Conservation (phyloP, 805 yeast genomes). For the Wickerhamomyces bisporus region DNA sequence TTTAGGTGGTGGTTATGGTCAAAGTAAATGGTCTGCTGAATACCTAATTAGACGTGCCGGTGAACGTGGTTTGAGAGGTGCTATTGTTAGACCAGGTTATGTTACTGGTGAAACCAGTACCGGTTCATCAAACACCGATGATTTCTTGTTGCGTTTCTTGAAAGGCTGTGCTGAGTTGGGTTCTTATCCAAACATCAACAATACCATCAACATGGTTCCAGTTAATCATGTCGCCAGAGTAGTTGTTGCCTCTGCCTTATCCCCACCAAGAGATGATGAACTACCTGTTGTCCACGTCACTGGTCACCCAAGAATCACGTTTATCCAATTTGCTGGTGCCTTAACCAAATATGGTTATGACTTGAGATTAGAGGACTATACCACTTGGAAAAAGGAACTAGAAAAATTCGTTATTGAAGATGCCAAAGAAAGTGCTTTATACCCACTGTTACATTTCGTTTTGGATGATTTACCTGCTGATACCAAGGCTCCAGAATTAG, state of each 20-base stretch:
- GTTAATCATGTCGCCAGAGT: slow-evolving; percentile 97
- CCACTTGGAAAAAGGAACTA: slow-evolving; percentile 70
- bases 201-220: slow-evolving; percentile 93
- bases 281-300: slow-evolving; percentile 91
- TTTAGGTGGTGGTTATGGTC: slow-evolving; percentile 92
- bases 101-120: slow-evolving; percentile 80
- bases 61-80: slow-evolving; percentile 77
- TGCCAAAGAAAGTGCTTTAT: slow-evolving; percentile 77
- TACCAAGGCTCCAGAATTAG: slow-evolving; percentile 93
- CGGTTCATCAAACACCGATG: slow-evolving; percentile 95
- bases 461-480: slow-evolving; percentile 86
- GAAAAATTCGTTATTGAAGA: slow-evolving; percentile 75
- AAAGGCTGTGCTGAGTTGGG: slow-evolving; percentile 93
- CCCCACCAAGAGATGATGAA: slow-evolving; percentile 53
- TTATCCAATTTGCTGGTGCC: slow-evolving; percentile 67
- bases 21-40: slow-evolving; percentile 97
- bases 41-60: slow-evolving; percentile 86
- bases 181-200: slow-evolving; percentile 74
- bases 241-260: slow-evolving; percentile 75
- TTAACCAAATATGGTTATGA: slow-evolving; percentile 69
- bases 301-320: slow-evolving; percentile 86
- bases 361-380: slow-evolving; percentile 58
- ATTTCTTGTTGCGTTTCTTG: slow-evolving; percentile 87
- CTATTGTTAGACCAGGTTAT: slow-evolving; percentile 93
- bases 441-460: slow-evolving; percentile 91